A percentile compares a stretch with the other conserved stretches of the same genome.
These are phyloP conservation scores for Punica granatum DNA, from an alignment of 345 rosid genomes.

Conservation along the genomic window DNA sequence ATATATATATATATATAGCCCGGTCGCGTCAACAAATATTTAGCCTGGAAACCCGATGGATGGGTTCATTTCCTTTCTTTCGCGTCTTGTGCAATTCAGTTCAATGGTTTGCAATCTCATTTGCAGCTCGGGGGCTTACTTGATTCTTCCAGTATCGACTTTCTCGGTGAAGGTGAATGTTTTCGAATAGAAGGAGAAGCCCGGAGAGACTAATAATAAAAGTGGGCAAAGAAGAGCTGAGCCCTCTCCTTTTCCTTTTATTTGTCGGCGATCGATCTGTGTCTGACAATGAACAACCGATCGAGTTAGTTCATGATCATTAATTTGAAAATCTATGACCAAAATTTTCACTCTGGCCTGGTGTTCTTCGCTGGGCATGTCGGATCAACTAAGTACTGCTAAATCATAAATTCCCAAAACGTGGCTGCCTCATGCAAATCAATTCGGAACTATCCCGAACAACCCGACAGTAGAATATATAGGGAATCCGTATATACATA, in stretches of 20 bases:
- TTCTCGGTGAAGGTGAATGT: background rate
- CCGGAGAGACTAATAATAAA: background rate
- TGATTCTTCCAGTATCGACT: background rate
- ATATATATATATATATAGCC: no score
- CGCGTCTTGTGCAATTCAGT: background rate
- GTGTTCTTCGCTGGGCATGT: background rate
- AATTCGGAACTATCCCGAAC: background rate
- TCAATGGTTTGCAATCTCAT: background rate
- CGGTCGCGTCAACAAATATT: no score
- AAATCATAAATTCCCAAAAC: background rate
- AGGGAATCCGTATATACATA: background rate
- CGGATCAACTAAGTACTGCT: background rate
- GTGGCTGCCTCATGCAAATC: background rate
- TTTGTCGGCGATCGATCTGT: background rate
- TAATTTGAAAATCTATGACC: background rate
- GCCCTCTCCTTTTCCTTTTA: background rate
- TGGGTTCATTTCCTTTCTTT: background rate
- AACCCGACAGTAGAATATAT: background rate
- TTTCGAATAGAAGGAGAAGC: background rate
- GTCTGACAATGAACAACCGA: background rate
- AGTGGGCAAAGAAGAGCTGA: background rate
- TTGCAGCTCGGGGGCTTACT: background rate
- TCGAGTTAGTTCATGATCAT: background rate
- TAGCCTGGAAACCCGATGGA: no score
- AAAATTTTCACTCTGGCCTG: background rate